Percentiles rank a stretch among this genome's conserved stretches.
Evolutionary conservation across 1,139 yeast genomes (phyloP).

Genomic region (Taphrina confusa): DNA sequence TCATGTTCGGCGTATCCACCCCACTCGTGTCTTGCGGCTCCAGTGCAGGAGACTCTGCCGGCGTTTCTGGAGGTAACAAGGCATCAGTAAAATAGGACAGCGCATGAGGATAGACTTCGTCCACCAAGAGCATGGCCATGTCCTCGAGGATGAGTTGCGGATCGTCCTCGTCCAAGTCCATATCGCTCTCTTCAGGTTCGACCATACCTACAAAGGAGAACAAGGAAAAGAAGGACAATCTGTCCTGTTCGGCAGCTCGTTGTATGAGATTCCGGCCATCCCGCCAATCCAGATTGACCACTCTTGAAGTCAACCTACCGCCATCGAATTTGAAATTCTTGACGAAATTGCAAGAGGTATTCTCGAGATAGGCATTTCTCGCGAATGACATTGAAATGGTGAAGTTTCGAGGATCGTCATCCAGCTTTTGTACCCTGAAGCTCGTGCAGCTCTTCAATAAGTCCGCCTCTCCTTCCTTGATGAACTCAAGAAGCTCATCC

Average conservation of each 20-base stretch:
- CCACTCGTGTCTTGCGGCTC: slow-evolving; percentile 2
- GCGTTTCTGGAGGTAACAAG: slow-evolving; percentile 23
- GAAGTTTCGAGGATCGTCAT: slow-evolving; percentile 28
- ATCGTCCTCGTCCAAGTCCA: slow-evolving; percentile 15
- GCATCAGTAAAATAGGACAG: slow-evolving; percentile 31
- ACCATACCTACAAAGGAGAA: slow-evolving; percentile 15
- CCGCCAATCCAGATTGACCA: slow-evolving; percentile 14
- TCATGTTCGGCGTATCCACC: slow-evolving; percentile 11
- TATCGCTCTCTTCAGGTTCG: slow-evolving; percentile 6
- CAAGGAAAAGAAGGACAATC: slow-evolving; percentile 29
- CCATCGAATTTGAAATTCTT: slow-evolving; percentile 29
- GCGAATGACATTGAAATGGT: slow-evolving; percentile 19
- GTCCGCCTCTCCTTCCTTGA: slow-evolving; percentile 27
- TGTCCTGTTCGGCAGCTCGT: slow-evolving; percentile 7
- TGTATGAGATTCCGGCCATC: slow-evolving; percentile 13
- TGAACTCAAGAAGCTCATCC: slow-evolving; percentile 7
- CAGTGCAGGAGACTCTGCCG: slow-evolving; percentile 3
- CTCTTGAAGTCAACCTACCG: slow-evolving; percentile 10
- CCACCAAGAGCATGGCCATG: slow-evolving; percentile 27
- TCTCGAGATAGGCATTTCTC: slow-evolving; percentile 17
- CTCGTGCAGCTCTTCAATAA: slow-evolving; percentile 22
- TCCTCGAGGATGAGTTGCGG: slow-evolving; percentile 23
- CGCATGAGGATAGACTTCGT: slow-evolving; percentile 31
- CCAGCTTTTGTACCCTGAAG: slow-evolving; percentile 5
- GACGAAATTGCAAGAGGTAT: slow-evolving; percentile 1